Evolutionary conservation across 2,329 filamentous ascomycete species (phyloP).

Genomic region (Xylariomycetidae sp.): DNA sequence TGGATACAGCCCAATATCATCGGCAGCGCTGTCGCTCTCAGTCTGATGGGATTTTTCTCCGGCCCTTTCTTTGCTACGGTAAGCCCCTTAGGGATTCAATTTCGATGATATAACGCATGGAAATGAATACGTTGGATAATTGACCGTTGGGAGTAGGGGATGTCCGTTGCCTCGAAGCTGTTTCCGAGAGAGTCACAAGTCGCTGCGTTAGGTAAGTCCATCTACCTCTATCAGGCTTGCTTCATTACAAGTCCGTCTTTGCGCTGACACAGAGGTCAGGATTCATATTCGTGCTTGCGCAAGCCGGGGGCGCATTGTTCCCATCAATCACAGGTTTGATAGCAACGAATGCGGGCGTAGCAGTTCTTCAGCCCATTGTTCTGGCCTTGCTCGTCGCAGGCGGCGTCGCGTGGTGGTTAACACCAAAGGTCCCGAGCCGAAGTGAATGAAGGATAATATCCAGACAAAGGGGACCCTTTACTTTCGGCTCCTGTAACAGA

Average conservation of each 20-base stretch:
- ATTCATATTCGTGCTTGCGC: conserved; percentile 47
- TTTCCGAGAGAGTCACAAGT: conserved; percentile 41
- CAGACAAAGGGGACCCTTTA: no score
- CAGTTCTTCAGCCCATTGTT: conserved; percentile 43
- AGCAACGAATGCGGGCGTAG: conserved; percentile 37
- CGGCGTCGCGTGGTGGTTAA: conserved; percentile 36
- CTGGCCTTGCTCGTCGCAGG: conserved; percentile 38
- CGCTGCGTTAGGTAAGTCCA: conserved; percentile 39
- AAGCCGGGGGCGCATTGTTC: conserved; percentile 47
- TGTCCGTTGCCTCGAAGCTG: conserved; percentile 47
- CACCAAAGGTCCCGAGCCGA: conserved; percentile 26
- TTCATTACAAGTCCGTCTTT: no score
- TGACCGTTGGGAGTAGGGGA: conserved; percentile 39
- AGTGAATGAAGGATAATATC: conserved; percentile 14
- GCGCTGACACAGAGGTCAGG: no score
- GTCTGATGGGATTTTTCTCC: conserved; percentile 48
- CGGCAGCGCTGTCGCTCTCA: conserved; percentile 43
- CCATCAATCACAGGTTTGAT: conserved; percentile 47
- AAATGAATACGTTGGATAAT: no score
- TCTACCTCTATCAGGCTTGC: conserved; percentile 4
- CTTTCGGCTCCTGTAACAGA: no score
- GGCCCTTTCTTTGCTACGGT: conserved; percentile 52
- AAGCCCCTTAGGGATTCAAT: no score
- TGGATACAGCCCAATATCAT: conserved; percentile 63
- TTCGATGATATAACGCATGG: no score